A percentile compares a stretch with the other conserved stretches of the same genome.
Evolutionary conservation across 2,329 filamentous ascomycete genomes (phyloP).

Genomic region (Fusarium udum): DNA sequence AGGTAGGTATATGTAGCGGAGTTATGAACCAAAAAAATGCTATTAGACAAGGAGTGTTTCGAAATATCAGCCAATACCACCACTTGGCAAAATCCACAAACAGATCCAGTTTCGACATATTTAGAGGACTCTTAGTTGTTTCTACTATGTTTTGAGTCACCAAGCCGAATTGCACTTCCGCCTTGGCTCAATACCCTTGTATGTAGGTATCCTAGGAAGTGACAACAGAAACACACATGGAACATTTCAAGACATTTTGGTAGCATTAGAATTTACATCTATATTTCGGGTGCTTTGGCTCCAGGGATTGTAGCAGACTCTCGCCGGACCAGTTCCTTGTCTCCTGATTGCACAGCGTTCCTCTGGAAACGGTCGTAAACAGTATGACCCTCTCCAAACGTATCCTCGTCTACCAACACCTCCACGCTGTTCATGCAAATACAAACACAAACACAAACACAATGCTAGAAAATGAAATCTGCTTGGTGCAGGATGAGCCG

Average conservation of each 20-base stretch:
- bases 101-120: conserved; percentile 4
- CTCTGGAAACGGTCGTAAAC: conserved; percentile 1
- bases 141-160: conserved; percentile 11
- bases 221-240: background rate
- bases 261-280: conserved; percentile 35
- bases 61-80: conserved; percentile 3
- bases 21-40: background rate
- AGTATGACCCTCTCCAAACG: background rate
- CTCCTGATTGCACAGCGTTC: conserved; percentile 12
- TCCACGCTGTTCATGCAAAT: conserved; percentile 14
- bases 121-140: background rate
- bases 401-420: conserved; percentile 7
- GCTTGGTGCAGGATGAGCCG: conserved; percentile 6
- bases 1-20: conserved; percentile 1
- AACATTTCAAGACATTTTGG: conserved; percentile 1
- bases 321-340: background rate
- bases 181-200: conserved; percentile 3
- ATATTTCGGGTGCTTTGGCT: background rate
- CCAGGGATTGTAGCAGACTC: background rate
- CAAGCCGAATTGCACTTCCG: background rate
- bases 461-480: conserved; percentile 15
- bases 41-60: conserved; percentile 26
- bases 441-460: background rate
- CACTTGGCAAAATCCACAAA: conserved; percentile 7
- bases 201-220: background rate